Evolutionary conservation across 1,139 yeast species (phyloP).

Genomic region (Yamadazyma kanchanaburiensis): DNA sequence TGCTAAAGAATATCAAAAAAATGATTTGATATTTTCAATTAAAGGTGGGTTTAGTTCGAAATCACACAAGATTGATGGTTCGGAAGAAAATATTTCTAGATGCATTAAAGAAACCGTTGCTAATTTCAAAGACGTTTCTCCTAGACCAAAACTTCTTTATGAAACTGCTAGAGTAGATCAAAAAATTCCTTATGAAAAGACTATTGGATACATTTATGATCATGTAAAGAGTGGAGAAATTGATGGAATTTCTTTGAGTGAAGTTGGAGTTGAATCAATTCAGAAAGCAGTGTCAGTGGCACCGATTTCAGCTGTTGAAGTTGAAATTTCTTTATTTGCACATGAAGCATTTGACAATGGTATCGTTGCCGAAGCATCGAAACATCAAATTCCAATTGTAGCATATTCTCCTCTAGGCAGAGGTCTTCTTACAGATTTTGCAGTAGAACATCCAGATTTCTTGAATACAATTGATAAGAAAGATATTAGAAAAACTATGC

Average conservation of each 20-base stretch:
- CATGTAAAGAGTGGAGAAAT: constrained; percentile 52
- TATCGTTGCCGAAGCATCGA: constrained; percentile 45
- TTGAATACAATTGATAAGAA: constrained; percentile 2
- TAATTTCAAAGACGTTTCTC: not conserved
- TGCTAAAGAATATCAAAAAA: constrained; percentile 8
- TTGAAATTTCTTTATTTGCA: constrained; percentile 66
- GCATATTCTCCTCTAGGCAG: constrained; percentile 81
- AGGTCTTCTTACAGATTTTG: constrained; percentile 65
- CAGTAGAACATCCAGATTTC: constrained; percentile 34
- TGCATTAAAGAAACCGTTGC: constrained; percentile 12
- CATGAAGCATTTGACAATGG: constrained; percentile 60
- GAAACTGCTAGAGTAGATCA: constrained; percentile 69
- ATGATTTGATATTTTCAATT: constrained; percentile 52
- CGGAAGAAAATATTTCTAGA: constrained; percentile 40
- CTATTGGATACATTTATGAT: constrained; percentile 46
- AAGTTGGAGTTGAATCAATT: constrained; percentile 59
- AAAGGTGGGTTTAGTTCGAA: constrained; percentile 32
- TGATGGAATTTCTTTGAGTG: constrained; percentile 68
- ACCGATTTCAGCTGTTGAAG: constrained; percentile 65
- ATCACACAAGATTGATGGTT: constrained; percentile 44
- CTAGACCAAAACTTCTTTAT: constrained; percentile 47
- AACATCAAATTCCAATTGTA: constrained; percentile 52
- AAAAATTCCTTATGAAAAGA: constrained; percentile 42
- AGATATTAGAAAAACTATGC: constrained; percentile 43
- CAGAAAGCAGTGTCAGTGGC: constrained; percentile 43